These are phyloP conservation scores for Talaromyces wortmannii DNA, from an alignment of 495 filamentous ascomycete genomes.

Conservation along the genomic window DNA sequence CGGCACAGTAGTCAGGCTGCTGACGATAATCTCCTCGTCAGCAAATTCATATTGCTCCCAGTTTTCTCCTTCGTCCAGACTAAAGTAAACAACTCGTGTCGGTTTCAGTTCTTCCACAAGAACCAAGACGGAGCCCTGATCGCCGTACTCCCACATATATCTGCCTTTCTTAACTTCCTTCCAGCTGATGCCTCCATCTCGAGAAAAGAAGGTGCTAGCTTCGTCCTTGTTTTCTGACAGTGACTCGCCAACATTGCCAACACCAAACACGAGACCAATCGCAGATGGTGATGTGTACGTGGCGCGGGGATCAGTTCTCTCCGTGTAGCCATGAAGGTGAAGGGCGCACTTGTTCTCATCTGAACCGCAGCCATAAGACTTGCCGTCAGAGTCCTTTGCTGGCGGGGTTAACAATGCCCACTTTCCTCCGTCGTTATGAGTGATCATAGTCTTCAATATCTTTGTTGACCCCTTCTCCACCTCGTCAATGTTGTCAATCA, in stretches of 20 bases:
- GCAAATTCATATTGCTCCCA: slow-evolving; percentile 74
- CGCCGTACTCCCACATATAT: slow-evolving; percentile 90
- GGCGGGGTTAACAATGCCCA: slow-evolving; percentile 74
- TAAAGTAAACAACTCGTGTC: slow-evolving; percentile 68
- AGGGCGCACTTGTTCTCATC: slow-evolving; percentile 62
- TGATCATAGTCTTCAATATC: slow-evolving; percentile 81
- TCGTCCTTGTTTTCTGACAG: slow-evolving; percentile 40
- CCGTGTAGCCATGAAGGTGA: slow-evolving; percentile 92
- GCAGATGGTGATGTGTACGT: slow-evolving; percentile 84
- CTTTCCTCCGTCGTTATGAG: slow-evolving; percentile 88
- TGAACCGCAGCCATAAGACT: slow-evolving; percentile 60
- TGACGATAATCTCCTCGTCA: slow-evolving; percentile 58
- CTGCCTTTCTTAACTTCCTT: slow-evolving; percentile 72
- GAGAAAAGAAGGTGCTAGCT: slow-evolving; percentile 79
- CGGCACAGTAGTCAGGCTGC: slow-evolving; percentile 79
- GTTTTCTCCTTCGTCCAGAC: slow-evolving; percentile 66
- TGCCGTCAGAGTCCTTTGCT: slow-evolving; percentile 57
- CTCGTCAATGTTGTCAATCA: slow-evolving; percentile 65
- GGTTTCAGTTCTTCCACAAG: slow-evolving; percentile 59
- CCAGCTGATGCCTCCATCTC: slow-evolving; percentile 87
- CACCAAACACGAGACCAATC: slow-evolving; percentile 83
- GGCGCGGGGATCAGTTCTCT: slow-evolving; percentile 69
- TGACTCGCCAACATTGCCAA: slow-evolving; percentile 85
- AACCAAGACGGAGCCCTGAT: slow-evolving; percentile 86
- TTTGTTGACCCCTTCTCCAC: slow-evolving; percentile 59